Conservation (phyloP, 192 early-diverging fungal genomes). For the Coemansia biformis region DNA sequence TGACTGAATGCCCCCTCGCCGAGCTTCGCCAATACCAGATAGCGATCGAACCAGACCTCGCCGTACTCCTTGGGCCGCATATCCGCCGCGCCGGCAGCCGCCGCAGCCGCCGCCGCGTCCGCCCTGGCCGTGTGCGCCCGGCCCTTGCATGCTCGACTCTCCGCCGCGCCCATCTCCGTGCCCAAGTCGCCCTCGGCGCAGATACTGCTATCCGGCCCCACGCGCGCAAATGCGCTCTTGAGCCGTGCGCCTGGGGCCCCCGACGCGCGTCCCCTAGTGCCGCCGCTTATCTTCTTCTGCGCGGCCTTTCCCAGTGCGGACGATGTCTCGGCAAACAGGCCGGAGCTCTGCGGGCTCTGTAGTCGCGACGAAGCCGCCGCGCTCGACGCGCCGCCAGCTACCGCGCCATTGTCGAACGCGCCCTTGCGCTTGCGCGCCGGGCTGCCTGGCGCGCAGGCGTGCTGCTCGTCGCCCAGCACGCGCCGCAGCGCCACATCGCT, state of each 20-base stretch:
- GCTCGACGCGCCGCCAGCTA: background rate
- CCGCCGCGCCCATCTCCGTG: slow-evolving; percentile 6
- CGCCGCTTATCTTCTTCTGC: no score
- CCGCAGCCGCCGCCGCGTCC: background rate
- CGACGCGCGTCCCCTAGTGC: background rate
- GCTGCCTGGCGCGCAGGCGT: background rate
- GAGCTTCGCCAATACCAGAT: slow-evolving; percentile 37
- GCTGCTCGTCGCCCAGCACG: slow-evolving; percentile 1
- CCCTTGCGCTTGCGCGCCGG: slow-evolving; percentile 23
- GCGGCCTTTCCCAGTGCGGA: slow-evolving; percentile 2
- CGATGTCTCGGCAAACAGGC: background rate
- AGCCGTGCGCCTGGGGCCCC: slow-evolving; percentile 3
- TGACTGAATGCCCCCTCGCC: slow-evolving; percentile 50
- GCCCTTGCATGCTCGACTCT: slow-evolving; percentile 9
- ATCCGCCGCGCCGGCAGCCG: slow-evolving; percentile 5
- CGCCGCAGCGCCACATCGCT: background rate
- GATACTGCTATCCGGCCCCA: slow-evolving; percentile 6
- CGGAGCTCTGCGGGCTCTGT: slow-evolving; percentile 17
- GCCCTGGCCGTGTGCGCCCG: slow-evolving; percentile 9
- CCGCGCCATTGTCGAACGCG: slow-evolving; percentile 4
- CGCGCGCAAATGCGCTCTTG: slow-evolving; percentile 47
- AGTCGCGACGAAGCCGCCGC: slow-evolving; percentile 4
- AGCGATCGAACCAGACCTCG: slow-evolving; percentile 47
- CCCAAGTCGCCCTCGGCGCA: slow-evolving; percentile 9
- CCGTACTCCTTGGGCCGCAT: slow-evolving; percentile 36